Conservation (phyloP, 768 basidiomycete genomes). For the Tricholoma sp. region DNA sequence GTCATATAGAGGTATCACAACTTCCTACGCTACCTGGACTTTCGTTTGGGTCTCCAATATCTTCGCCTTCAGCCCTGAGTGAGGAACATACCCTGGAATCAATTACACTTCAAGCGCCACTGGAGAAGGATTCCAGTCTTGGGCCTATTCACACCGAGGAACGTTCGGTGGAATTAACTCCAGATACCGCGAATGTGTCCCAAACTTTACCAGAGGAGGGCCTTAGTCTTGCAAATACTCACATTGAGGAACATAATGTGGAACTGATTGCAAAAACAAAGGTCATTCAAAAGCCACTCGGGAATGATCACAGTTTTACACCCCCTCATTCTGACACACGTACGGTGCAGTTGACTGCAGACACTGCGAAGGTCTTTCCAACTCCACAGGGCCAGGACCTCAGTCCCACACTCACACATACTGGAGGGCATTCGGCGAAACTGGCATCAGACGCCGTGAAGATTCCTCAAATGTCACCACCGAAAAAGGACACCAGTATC, state of each 20-base stretch:
- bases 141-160: background rate
- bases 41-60: background rate
- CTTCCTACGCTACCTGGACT: too few species aligned
- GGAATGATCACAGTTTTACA: too few species aligned
- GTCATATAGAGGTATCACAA: background rate
- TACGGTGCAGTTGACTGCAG: too few species aligned
- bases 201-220: background rate
- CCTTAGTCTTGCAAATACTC: background rate
- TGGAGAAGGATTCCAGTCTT: too few species aligned
- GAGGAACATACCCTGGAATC: background rate
- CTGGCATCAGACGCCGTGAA: background rate
- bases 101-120: too few species aligned
- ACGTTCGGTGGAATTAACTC: background rate
- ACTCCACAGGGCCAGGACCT: too few species aligned
- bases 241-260: too few species aligned
- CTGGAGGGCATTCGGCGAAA: background rate
- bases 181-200: background rate
- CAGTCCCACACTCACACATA: background rate
- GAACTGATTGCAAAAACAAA: too few species aligned
- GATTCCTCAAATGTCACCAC: background rate
- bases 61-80: background rate
- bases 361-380: too few species aligned
- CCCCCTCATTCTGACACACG: too few species aligned
- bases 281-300: too few species aligned
- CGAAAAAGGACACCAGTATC: too few species aligned